Evolutionary conservation across 805 yeast genomes (phyloP), one percentile per base, ranked within the genome.

Genomic region (Barnettozyma botsteinii): DNA sequence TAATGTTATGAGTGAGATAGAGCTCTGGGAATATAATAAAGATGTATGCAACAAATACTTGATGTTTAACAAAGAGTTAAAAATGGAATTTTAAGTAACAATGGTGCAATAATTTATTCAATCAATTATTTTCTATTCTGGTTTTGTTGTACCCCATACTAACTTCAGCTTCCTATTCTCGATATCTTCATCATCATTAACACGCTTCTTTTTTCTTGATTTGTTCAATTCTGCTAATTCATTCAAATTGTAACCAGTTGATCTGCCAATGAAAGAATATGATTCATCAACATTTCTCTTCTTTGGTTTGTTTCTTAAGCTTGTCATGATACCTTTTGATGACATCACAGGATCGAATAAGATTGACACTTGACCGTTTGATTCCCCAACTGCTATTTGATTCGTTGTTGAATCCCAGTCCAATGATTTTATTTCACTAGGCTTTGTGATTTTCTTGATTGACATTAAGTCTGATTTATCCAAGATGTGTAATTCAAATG

Each of bases 301-400:
- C 23, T 43, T 50, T 3, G 50, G 45, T 23, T 46, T 47, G 30
- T 53, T 55, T n/a, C 31, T 21, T 13, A 54, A 38, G 7, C 48
- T 36, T 2, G 33, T 40, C 30, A 50, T 38, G 5, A 49, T 42
- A 1, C 61, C 61, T 20, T 45, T 40, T 7, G 34, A 38, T 4
- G 62, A 56, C 1, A 33, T 3, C 1, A 29, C 30, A 2, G 51
- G 54, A 25, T 48, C 28, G 23, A 56, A 59, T n/a, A 55, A 31
- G 2, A 52, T 33, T 1, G 32, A 30, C 1, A 52, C 14, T 1
- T 22, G 6, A 1, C 59, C 59, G 9, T 38, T 26, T 0, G 28
- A 10, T 4, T 41, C 43, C 3, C 58, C 60, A 5, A 53, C 34
- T n/a, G 50, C 42, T 10, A 57, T 50, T 23, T 58, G 60, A 31